A percentile compares a stretch with the other conserved stretches of the same genome.
Evolutionary conservation across 805 yeast species (phyloP).

Genomic region (Ogataea zsoltii): DNA sequence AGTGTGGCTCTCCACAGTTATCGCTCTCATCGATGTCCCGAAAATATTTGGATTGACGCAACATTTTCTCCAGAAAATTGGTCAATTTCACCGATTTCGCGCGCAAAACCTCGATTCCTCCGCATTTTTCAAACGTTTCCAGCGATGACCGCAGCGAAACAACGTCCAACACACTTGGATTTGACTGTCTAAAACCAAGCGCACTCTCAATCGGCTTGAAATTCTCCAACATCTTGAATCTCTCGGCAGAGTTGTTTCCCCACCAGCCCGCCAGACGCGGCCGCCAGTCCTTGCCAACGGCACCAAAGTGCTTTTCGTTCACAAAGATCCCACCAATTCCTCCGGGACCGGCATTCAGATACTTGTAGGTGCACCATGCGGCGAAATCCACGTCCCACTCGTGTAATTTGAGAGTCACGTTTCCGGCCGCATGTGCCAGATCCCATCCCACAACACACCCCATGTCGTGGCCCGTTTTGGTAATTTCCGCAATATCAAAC

Average conservation of each 20-base stretch:
- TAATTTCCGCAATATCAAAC: constrained; percentile 74
- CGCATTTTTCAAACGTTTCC: constrained; percentile 55
- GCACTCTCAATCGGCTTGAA: constrained; percentile 88
- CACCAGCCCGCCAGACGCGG: constrained; percentile 96
- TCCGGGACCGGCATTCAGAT: constrained; percentile 92
- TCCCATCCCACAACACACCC: constrained; percentile 85
- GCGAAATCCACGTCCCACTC: constrained; percentile 95
- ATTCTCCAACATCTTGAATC: constrained; percentile 78
- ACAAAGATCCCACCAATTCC: constrained; percentile 86
- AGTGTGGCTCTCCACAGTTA: constrained; percentile 37
- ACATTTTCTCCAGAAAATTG: constrained; percentile 47
- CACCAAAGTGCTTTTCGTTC: constrained; percentile 45
- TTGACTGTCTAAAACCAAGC: constrained; percentile 83
- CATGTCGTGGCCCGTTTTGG: constrained; percentile 54
- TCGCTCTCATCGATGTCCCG: constrained; percentile 30
- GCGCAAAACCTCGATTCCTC: constrained; percentile 64
- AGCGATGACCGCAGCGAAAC: constrained; percentile 71
- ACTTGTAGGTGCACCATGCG: constrained; percentile 91
- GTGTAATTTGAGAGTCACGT: constrained; percentile 73
- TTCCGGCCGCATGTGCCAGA: constrained; percentile 92
- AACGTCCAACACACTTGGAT: constrained; percentile 85
- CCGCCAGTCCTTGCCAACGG: constrained; percentile 31
- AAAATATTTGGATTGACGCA: constrained; percentile 50
- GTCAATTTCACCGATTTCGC: constrained; percentile 61
- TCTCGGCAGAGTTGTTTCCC: constrained; percentile 73